Evolutionary conservation across 169 alveolate genomes (phyloP).

Genomic region (Sarcocystis neurona): DNA sequence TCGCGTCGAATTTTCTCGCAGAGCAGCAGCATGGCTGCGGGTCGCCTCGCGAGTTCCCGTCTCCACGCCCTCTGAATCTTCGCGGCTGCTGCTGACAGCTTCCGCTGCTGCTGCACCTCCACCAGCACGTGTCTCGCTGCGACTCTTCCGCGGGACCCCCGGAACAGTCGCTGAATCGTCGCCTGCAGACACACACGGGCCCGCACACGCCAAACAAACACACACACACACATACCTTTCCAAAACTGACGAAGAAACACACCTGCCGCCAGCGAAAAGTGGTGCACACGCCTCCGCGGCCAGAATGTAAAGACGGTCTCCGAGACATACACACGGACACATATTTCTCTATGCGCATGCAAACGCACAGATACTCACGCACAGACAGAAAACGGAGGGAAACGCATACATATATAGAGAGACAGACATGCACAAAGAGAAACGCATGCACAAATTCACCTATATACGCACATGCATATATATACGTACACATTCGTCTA

Average conservation of each 20-base stretch:
- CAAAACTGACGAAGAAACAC: background rate
- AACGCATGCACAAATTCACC: no score
- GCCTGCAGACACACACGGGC: constrained; percentile 14
- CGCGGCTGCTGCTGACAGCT: background rate
- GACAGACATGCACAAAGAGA: background rate
- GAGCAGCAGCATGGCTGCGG: background rate
- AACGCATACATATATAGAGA: no score
- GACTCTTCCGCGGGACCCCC: constrained; percentile 31
- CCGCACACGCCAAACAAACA: background rate
- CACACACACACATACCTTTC: background rate
- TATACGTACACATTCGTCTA: no score
- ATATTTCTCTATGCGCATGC: no score
- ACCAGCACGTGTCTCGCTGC: background rate
- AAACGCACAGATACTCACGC: no score
- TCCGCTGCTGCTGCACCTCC: constrained; percentile 14
- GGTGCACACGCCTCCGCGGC: background rate
- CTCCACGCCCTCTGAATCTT: constrained; percentile 31
- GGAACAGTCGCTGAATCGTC: constrained; percentile 42
- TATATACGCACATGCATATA: no score
- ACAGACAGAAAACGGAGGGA: no score
- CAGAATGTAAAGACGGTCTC: background rate
- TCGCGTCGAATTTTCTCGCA: background rate
- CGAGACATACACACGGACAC: background rate
- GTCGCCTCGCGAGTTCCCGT: constrained; percentile 19
- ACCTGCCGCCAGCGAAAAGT: background rate